Evolutionary conservation across 2,329 filamentous ascomycete genomes (phyloP).

Genomic region (Davidsoniella virescens): DNA sequence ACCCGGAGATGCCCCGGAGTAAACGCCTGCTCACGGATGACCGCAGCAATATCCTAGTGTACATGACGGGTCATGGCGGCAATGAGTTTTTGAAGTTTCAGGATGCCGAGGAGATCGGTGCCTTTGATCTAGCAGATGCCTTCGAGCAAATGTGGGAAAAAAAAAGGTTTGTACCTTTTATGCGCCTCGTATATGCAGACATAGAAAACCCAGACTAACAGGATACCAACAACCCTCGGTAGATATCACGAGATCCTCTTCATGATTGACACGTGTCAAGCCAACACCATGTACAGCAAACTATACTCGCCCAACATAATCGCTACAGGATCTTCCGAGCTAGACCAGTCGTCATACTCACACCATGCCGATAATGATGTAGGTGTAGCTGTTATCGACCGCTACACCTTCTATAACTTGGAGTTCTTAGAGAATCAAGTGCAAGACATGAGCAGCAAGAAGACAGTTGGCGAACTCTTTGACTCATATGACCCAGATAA

Average conservation of each 20-base stretch:
- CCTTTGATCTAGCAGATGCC: slow-evolving; percentile 88
- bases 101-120: slow-evolving; percentile 92
- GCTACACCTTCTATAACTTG: slow-evolving; percentile 96
- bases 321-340: slow-evolving; percentile 87
- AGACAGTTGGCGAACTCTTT: slow-evolving; percentile 84
- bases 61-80: slow-evolving; percentile 97
- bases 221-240: neutral
- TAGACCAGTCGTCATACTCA: slow-evolving; percentile 92
- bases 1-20: slow-evolving; percentile 84
- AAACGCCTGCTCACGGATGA: slow-evolving; percentile 91
- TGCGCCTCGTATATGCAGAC: neutral
- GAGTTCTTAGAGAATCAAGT: slow-evolving; percentile 91
- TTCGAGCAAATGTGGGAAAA: slow-evolving; percentile 99
- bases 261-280: slow-evolving; percentile 99
- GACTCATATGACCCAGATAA: slow-evolving; percentile 91
- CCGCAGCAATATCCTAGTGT: slow-evolving; percentile 89
- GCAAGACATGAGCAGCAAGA: slow-evolving; percentile 68
- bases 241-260: slow-evolving; percentile 95
- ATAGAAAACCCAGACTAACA: neutral
- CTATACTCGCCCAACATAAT: slow-evolving; percentile 98
- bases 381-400: slow-evolving; percentile 92
- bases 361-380: slow-evolving; percentile 98
- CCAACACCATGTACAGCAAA: slow-evolving; percentile 97
- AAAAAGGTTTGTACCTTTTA: slow-evolving; percentile 48
- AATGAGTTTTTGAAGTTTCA: slow-evolving; percentile 98